Conservation (phyloP, 768 basidiomycete genomes). For the Suillus clintonianus region DNA sequence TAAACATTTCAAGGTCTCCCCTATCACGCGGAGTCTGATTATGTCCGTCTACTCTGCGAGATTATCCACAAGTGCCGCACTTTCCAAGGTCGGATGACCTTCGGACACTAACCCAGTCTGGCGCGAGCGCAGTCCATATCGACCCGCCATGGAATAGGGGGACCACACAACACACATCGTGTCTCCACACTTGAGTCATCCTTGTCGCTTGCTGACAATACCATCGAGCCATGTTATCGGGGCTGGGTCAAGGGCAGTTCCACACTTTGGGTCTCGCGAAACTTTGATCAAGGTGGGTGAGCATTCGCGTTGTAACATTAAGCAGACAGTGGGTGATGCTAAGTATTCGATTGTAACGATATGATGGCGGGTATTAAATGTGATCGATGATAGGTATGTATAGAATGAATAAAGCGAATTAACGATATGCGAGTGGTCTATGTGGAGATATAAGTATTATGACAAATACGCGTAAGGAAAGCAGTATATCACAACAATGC, state of each 20-base stretch:
- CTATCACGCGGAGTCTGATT: neutral
- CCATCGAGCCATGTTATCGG: neutral
- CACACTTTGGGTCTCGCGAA: neutral
- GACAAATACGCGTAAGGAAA: conserved; percentile 36
- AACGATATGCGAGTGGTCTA: conserved; percentile 32
- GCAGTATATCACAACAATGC: conserved; percentile 43
- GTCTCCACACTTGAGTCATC: neutral
- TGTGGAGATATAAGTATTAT: conserved; percentile 30
- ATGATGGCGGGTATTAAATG: conserved; percentile 33
- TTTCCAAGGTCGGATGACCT: neutral
- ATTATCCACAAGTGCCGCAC: neutral
- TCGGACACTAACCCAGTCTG: neutral
- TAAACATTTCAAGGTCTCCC: neutral
- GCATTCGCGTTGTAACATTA: conserved; percentile 3
- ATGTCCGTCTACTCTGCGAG: neutral
- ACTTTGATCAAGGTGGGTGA: neutral
- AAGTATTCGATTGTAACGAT: conserved; percentile 25
- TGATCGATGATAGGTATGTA: conserved; percentile 26
- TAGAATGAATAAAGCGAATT: conserved; percentile 32
- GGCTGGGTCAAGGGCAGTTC: neutral
- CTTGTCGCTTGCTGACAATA: neutral
- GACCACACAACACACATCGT: neutral
- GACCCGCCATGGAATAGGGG: neutral
- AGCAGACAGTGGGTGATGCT: conserved; percentile 1
- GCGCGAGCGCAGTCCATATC: neutral